Evolutionary conservation across 352 stramenopile genomes (phyloP), one percentile per base, ranked within the genome.

Genomic region (Pythium grandisporangium): DNA sequence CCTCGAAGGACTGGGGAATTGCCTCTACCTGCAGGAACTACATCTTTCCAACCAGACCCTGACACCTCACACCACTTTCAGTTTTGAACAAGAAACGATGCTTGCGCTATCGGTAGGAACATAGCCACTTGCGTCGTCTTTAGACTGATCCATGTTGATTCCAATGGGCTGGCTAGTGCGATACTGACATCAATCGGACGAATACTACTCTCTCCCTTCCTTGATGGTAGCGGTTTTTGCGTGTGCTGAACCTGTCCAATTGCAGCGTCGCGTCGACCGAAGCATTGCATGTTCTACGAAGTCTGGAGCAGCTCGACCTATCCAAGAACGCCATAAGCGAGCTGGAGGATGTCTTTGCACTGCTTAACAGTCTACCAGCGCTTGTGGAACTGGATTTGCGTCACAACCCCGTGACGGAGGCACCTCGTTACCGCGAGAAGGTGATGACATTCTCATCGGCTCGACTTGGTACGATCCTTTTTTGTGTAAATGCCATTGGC

Each of bases 371-470:
- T 4, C 54, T 86, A 17, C 48, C 58, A 4, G 35, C 29, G n/a
- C 61, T 90, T 3, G 37, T 56, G 2, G 72, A 90, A 23, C 45
- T 90, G 11, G 69, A 90, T 59, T 29, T 90, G 32, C 58, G 58
- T 5, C 42, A 52, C 20, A 90, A 90, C 36, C 53, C 63, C 5
- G 73, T 90, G 29, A 78, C 59, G 6, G 52, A 25, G 22, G 50
- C 30, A 7, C 57, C 56, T 4, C 85, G 81, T 38, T 90, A 87
- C 44, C 66, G 76, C 16, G 76, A 90, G 30, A 78, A 81, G 30
- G 67, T 56, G 5, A 78, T 90, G 51, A 81, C 73, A 4, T 86
- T 89, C 38, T 89, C 76, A 7, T 76, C 63, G 1, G 39, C 68
- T 3, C 57, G 61, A 6, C 55, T 89, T 14, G 48, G 73, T 84